phyloP scores from a whole-genome alignment of 805 yeast species.

The Yarrowia porcina region DNA sequence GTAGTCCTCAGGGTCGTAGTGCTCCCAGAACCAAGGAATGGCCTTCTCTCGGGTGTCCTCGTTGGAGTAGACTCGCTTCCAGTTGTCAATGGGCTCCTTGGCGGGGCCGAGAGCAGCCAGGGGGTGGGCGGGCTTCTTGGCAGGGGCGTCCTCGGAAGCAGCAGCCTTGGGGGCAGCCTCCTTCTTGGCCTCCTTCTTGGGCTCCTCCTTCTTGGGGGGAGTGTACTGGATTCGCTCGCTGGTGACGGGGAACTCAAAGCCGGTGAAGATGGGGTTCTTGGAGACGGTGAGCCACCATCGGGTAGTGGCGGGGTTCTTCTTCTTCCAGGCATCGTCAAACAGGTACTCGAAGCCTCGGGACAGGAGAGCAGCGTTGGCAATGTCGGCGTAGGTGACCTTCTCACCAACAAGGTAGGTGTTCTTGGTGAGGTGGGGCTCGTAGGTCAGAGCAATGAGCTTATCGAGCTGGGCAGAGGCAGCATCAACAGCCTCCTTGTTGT shows the following conservation, averaged over 20 bases:
- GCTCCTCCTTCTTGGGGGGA: slow-evolving; percentile 75
- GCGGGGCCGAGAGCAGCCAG: slow-evolving; percentile 77
- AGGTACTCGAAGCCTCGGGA: slow-evolving; percentile 49
- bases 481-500: slow-evolving; percentile 70
- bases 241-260: slow-evolving; percentile 52
- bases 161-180: slow-evolving; percentile 42
- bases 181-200: slow-evolving; percentile 43
- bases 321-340: slow-evolving; percentile 65
- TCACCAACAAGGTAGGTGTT: slow-evolving; percentile 73
- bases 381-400: slow-evolving; percentile 62
- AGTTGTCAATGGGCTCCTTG: slow-evolving; percentile 72
- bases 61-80: slow-evolving; percentile 96
- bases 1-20: slow-evolving; percentile 89
- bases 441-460: slow-evolving; percentile 42
- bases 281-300: slow-evolving; percentile 68
- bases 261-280: slow-evolving; percentile 46
- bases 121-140: slow-evolving; percentile 87
- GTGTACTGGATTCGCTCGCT: slow-evolving; percentile 64
- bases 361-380: slow-evolving; percentile 50
- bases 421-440: slow-evolving; percentile 41
- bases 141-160: slow-evolving; percentile 44
- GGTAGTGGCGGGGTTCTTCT: slow-evolving; percentile 55
- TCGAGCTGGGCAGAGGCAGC: slow-evolving; percentile 44
- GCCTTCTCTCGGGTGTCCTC: slow-evolving; percentile 94
- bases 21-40: slow-evolving; percentile 97